phyloP scores from a whole-genome alignment of 1,284 basidiomycete genomes.

The Fomitopsis betulina region DNA sequence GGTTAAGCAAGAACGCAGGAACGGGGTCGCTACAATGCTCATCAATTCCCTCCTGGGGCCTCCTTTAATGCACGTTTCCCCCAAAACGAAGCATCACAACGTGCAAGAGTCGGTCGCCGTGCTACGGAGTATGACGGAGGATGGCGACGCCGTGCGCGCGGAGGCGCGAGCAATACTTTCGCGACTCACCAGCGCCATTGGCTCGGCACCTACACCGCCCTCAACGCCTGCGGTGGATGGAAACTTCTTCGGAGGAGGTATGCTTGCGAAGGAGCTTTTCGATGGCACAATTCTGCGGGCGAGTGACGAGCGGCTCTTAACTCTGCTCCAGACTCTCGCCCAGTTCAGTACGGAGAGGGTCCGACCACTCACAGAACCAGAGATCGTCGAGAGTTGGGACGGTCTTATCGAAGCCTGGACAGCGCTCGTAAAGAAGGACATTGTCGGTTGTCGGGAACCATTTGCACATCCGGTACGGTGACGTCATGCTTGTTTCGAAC shows the following conservation, averaged over 20 bases:
- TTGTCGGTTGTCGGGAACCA: slow-evolving; percentile 5
- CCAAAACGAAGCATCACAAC: slow-evolving; percentile 4
- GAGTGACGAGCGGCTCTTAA: slow-evolving; percentile 18
- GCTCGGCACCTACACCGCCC: slow-evolving; percentile 10
- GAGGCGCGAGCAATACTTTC: slow-evolving; percentile 38
- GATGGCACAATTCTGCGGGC: slow-evolving; percentile 24
- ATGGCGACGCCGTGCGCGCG: slow-evolving; percentile 22
- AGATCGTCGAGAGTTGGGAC: slow-evolving; percentile 42
- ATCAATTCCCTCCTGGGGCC: slow-evolving; percentile 11
- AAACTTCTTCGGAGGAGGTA: slow-evolving; percentile 8
- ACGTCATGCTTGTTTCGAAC: not conserved
- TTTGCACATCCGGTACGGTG: slow-evolving; percentile 21
- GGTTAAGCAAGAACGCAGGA: slow-evolving; percentile 39
- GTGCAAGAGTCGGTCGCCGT: slow-evolving; percentile 29
- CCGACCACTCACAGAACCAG: slow-evolving; percentile 36
- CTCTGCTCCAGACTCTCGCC: slow-evolving; percentile 17
- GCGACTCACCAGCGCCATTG: slow-evolving; percentile 31
- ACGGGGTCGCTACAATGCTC: slow-evolving; percentile 36
- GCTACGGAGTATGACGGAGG: slow-evolving; percentile 34
- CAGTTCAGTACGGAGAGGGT: slow-evolving; percentile 26
- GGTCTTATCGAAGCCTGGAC: slow-evolving; percentile 38
- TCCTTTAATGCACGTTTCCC: slow-evolving; percentile 29
- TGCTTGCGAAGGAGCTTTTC: slow-evolving; percentile 22
- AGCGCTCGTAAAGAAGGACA: slow-evolving; percentile 17
- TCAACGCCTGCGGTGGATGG: slow-evolving; percentile 4